A percentile compares a stretch with the other conserved stretches of the same genome.
phyloP scores from a whole-genome alignment of 345 rosid genomes.

The Dipteronia dyeriana region DNA sequence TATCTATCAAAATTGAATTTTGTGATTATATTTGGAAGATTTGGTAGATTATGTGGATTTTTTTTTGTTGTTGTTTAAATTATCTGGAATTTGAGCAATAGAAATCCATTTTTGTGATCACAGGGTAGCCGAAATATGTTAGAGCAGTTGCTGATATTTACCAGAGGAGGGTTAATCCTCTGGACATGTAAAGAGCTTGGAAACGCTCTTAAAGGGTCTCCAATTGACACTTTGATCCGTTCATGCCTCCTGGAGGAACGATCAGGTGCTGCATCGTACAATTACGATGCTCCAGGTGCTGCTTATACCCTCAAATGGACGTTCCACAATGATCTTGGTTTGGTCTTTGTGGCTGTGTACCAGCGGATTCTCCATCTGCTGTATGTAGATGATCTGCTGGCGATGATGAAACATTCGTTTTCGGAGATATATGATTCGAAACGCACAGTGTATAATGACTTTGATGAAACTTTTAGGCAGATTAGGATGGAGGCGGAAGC shows the following conservation, averaged over 20 bases:
- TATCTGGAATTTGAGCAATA: not conserved
- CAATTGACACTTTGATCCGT: slow-evolving; percentile 82
- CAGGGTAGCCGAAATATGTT: slow-evolving; percentile 62
- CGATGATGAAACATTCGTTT: slow-evolving; percentile 73
- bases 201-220: slow-evolving; percentile 90
- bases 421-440: slow-evolving; percentile 80
- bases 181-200: slow-evolving; percentile 98
- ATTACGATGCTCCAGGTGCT: slow-evolving; percentile 79
- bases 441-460: slow-evolving; percentile 56
- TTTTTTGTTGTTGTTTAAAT: slow-evolving; percentile 17
- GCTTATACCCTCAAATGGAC: slow-evolving; percentile 96
- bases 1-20: not conserved
- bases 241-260: slow-evolving; percentile 98
- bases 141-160: slow-evolving; percentile 91
- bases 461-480: slow-evolving; percentile 88
- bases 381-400: slow-evolving; percentile 89
- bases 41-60: not conserved
- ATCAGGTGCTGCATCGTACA: slow-evolving; percentile 74
- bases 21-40: not conserved
- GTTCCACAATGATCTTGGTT: slow-evolving; percentile 92
- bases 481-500: slow-evolving; percentile 93
- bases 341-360: slow-evolving; percentile 95
- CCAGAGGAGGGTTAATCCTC: slow-evolving; percentile 96
- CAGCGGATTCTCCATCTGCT: slow-evolving; percentile 89
- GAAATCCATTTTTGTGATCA: slow-evolving; percentile 13